Evolutionary conservation across 192 early-diverging fungal species (phyloP).

Genomic region (Coemansia sp.): DNA sequence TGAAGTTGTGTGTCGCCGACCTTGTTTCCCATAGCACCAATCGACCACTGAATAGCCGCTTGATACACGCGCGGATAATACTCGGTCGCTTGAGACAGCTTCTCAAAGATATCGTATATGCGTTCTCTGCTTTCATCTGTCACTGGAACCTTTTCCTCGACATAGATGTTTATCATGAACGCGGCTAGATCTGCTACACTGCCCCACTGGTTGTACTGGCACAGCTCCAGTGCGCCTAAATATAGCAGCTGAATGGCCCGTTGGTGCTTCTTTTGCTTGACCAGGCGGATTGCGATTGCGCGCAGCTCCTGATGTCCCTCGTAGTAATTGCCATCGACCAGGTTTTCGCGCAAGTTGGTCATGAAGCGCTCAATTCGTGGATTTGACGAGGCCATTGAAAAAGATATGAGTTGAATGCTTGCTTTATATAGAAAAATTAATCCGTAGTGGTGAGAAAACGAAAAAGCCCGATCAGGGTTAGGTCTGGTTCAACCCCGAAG

Average conservation of each 20-base stretch:
- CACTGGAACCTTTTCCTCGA: constrained; percentile 65
- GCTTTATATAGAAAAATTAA: constrained; percentile 9
- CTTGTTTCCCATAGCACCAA: constrained; percentile 19
- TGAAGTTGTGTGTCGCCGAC: constrained; percentile 51
- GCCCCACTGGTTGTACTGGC: constrained; percentile 77
- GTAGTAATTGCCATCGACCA: constrained; percentile 88
- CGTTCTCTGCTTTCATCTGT: constrained; percentile 66
- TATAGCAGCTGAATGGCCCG: constrained; percentile 78
- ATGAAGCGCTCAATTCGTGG: constrained; percentile 54
- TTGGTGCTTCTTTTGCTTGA: constrained; percentile 82
- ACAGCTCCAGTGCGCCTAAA: constrained; percentile 73
- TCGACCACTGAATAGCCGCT: constrained; percentile 51
- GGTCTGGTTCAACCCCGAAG: neutral
- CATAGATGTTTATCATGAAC: constrained; percentile 82
- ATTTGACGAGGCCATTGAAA: constrained; percentile 22
- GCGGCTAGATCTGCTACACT: constrained; percentile 79
- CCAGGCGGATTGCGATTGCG: constrained; percentile 83
- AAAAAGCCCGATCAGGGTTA: neutral
- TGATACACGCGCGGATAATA: constrained; percentile 49
- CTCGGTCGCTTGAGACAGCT: constrained; percentile 58
- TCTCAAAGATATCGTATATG: constrained; percentile 64
- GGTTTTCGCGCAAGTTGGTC: constrained; percentile 65
- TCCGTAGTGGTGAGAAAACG: neutral
- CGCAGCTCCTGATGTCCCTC: constrained; percentile 98
- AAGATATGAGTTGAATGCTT: neutral